phyloP scores from a whole-genome alignment of 768 basidiomycete genomes.

The Trametes sanguinea region DNA sequence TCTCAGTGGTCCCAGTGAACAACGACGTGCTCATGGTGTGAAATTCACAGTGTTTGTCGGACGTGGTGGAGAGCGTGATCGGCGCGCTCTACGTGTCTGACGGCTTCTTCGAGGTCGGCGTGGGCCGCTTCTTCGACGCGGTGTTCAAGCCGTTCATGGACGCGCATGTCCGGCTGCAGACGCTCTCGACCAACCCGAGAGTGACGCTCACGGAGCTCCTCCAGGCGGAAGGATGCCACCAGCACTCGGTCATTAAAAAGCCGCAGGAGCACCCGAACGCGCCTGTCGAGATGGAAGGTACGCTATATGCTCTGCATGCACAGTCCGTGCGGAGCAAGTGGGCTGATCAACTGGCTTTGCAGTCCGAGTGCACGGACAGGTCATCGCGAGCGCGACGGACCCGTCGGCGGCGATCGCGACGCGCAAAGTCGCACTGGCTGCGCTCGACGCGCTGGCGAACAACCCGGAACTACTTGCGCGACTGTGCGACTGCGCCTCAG shows the following conservation, averaged over 20 bases:
- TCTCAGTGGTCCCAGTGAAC: background rate
- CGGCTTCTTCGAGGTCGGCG: constrained; percentile 60
- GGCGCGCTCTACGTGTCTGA: constrained; percentile 83
- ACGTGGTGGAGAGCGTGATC: constrained; percentile 77
- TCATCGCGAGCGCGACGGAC: constrained; percentile 61
- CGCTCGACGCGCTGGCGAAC: constrained; percentile 67
- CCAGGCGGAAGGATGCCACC: constrained; percentile 70
- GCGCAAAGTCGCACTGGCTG: constrained; percentile 61
- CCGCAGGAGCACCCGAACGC: constrained; percentile 32
- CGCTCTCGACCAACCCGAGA: constrained; percentile 75
- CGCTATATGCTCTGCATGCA: constrained; percentile 19
- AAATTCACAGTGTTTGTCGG: constrained; percentile 62
- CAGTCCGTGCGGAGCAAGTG: too few species aligned
- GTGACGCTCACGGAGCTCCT: constrained; percentile 73
- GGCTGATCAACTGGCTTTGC: background rate
- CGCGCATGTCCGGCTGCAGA: constrained; percentile 69
- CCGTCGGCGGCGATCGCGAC: constrained; percentile 53
- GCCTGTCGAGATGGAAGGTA: constrained; percentile 53
- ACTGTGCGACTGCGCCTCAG: constrained; percentile 61
- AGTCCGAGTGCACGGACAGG: constrained; percentile 72
- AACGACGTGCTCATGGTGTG: background rate
- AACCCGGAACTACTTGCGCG: constrained; percentile 62
- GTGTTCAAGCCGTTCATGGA: constrained; percentile 79
- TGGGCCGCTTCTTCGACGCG: constrained; percentile 64
- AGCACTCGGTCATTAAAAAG: constrained; percentile 59